Conservation (phyloP, 306 rosid species). For the Gillenia trifoliata region DNA sequence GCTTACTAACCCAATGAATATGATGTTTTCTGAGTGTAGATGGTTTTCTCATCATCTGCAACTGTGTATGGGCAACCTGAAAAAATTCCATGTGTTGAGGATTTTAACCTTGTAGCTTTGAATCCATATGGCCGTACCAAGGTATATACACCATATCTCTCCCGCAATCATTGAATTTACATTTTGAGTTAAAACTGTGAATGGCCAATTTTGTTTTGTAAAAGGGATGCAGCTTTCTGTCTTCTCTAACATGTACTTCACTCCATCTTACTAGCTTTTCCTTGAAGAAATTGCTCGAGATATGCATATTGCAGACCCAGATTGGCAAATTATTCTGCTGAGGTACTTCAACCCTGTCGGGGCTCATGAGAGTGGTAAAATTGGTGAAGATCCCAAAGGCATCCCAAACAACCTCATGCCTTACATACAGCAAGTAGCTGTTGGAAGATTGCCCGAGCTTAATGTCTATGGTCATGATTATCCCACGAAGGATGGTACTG, state of each 20-base stretch:
- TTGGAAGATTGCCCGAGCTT: conserved; percentile 83
- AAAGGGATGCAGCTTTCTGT: conserved; percentile 12
- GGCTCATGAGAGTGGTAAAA: conserved; percentile 86
- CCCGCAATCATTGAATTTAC: not conserved
- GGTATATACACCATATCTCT: conserved; percentile 41
- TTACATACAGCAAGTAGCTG: conserved; percentile 91
- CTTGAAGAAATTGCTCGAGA: conserved; percentile 85
- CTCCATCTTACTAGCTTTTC: conserved; percentile 50
- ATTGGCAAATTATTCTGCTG: conserved; percentile 71
- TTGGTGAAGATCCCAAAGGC: conserved; percentile 97
- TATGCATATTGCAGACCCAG: conserved; percentile 78
- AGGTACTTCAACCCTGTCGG: conserved; percentile 98
- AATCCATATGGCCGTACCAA: conserved; percentile 94
- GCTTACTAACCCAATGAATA: conserved; percentile 7
- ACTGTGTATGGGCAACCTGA: conserved; percentile 95
- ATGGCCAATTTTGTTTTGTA: not conserved
- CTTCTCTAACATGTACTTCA: conserved; percentile 2
- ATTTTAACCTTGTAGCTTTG: conserved; percentile 59
- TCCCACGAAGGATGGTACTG: conserved; percentile 86
- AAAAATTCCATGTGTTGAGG: conserved; percentile 78
- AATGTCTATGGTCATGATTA: conserved; percentile 80
- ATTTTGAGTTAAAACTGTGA: not conserved
- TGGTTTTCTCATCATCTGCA: conserved; percentile 95
- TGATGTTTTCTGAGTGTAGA: conserved; percentile 33
- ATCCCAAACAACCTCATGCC: conserved; percentile 97